Evolutionary conservation across 495 filamentous ascomycete genomes (phyloP), one percentile per base, ranked within the genome.

Genomic region (Terfezia boudieri): DNA sequence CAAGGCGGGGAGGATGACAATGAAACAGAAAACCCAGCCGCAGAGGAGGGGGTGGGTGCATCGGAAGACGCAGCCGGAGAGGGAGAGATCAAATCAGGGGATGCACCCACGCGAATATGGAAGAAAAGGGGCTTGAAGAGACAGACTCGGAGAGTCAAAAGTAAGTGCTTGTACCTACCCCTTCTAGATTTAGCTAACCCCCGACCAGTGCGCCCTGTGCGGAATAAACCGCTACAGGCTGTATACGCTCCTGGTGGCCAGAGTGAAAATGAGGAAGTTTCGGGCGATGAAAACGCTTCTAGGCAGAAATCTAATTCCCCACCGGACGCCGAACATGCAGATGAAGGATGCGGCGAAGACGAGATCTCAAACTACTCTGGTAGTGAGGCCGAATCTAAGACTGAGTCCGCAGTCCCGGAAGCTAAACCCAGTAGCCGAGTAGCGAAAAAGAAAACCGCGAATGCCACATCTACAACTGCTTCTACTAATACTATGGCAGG

Each of bases 41-140:
- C 12, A 14, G 4, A 4, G 17, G 41, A 46, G 41, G 41, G 17
- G 8, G 4, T 3, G 8, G 17, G 8, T 46, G 12, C 8, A 46
- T 46, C 41, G 4, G 26, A 2, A 32, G 26, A 7, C 26, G 26
- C 26, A 32, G 75, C 76, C 50, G 74, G 75, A 53, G 71, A 68
- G 52, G 67, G 67, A 1, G 70, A 71, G 2, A 69, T 73, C 11
- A 71, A 73, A 20, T 57, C 57, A 11, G 57, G 71, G 3, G 70
- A 73, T 48, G 76, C 75, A 1, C 68, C 71, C 10, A 60, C 76
- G 17, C 77, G 74, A 51, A 67, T 76, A 2, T 94, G 80, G 71
- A 94, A 94, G 71, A 96, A 96, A 74, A 85, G 81, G 67, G 89
- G 89, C 0, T 79, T 86, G 63, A 96, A 96, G 68, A 75, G 89